These are phyloP conservation scores for Dictyophora rubrovolvata DNA, from an alignment of 768 basidiomycete genomes.

Conservation along the genomic window DNA sequence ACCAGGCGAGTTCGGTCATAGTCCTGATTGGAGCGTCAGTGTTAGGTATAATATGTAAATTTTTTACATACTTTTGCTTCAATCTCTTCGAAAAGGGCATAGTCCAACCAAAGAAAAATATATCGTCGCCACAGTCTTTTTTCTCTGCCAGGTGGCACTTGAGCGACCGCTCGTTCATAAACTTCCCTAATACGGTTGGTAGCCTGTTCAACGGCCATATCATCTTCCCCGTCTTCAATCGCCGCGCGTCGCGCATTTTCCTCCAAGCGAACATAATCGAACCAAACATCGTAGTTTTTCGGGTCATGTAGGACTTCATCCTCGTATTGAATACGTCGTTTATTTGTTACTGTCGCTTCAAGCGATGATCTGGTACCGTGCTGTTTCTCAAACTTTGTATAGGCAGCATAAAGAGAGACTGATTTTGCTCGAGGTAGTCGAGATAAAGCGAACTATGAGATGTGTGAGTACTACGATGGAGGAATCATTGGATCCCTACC, in stretches of 20 bases:
- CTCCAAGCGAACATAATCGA: conserved; percentile 89
- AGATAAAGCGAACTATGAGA: conserved; percentile 81
- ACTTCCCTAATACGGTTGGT: conserved; percentile 74
- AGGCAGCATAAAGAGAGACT: conserved; percentile 75
- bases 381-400: conserved; percentile 97
- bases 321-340: conserved; percentile 97
- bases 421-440: conserved; percentile 91
- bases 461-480: neutral
- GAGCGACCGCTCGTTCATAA: conserved; percentile 90
- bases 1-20: conserved; percentile 79
- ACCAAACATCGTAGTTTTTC: conserved; percentile 96
- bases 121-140: conserved; percentile 89
- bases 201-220: conserved; percentile 57
- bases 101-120: conserved; percentile 89
- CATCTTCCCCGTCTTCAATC: conserved; percentile 55
- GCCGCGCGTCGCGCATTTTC: conserved; percentile 77
- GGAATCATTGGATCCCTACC: conserved; percentile 30
- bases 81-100: conserved; percentile 94
- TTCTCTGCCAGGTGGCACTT: conserved; percentile 88
- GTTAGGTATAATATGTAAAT: neutral
- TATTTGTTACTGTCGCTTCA: conserved; percentile 90
- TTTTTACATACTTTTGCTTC: conserved; percentile 63
- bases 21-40: conserved; percentile 41
- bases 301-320: conserved; percentile 89
- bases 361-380: conserved; percentile 82